Evolutionary conservation across 1,139 yeast genomes (phyloP), one percentile per base, ranked within the genome.

Genomic region (Taiozyma sp.): DNA sequence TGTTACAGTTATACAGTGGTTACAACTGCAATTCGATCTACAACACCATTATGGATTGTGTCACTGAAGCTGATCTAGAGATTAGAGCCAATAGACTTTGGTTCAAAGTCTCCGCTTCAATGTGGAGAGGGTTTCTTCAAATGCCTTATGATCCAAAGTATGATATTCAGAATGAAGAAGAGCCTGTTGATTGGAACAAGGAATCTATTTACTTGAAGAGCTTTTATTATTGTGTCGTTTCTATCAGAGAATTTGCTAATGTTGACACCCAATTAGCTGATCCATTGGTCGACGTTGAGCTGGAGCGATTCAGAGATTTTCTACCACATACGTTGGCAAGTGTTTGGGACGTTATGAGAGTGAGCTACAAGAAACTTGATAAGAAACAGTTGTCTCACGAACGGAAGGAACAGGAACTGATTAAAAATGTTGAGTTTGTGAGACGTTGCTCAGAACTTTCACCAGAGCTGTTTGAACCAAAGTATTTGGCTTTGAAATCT

Each of bases 1-100:
- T 63, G 13, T 57, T 68, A 49, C 61, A 64, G 45, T 55, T 64
- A n/a, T 45, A 63, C 34, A 59, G 64, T 42, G 70, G 69, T 6
- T 60, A 54, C 21, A 66, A 67, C 19, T 54, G 64, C 14, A 59
- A 59, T 8, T 44, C 54, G 10, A 60, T 65, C 5, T 58, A 63
- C 48, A 61, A 60, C 22, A 55, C 55, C 35, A 55, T 67, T 42
- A 50, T 57, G 24, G 57, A 57, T 22, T 55, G 55, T 2, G 52
- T 62, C 1, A 62, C 60, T 16, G 58, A 60, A 35, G 49, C 57
- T 14, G 63, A 64, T 29, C 60, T 64, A 46, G 64, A 61, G 41
- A 53, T 60, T 37, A 56, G 59, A 1, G 51, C 53, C 7, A 57
- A 64, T 32, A 41, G 55, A 26, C 42, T 49, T 3, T 66, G 69